Evolutionary conservation across 805 yeast genomes (phyloP), one percentile per base, ranked within the genome.

Genomic region (Priceomyces melissophilus): DNA sequence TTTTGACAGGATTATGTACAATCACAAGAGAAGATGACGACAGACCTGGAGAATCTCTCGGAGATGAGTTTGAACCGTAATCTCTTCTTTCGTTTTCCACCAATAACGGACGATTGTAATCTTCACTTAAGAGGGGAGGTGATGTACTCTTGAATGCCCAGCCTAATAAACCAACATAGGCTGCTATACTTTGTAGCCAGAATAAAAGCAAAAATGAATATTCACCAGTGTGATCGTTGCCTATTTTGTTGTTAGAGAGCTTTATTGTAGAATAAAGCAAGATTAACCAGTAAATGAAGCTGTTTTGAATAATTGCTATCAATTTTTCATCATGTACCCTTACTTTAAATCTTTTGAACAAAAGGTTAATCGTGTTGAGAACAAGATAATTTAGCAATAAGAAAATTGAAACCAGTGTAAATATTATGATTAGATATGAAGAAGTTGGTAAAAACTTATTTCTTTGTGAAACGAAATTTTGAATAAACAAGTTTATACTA

Each of bases 371-470:
- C 9, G 63, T 60, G 39, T 78, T 79, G 47, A 88, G 65, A 11
- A 83, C 44, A 3, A 75, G 30, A 53, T 80, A 84, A 54, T 83
- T 84, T 32, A 71, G 43, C 27, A 85, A 57, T 35, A 84, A 50
- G 10, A 78, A 62, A 1, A 75, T 47, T 0, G 82, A 68, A 28
- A 81, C 47, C 23, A 82, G 57, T 4, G 65, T 54, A 12, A 52
- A 31, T 5, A 60, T 48, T 13, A 64, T 78, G 76, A 38, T 55
- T 41, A 27, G 58, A 43, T 48, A 61, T 47, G 46, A 81, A 50
- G 57, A 73, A 54, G 48, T 72, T 54, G 49, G 75, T 56, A 67
- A 50, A 40, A 61, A 65, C 31, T 52, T 58, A 44, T 67, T 65
- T 23, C 45, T 30, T 2, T 54, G 49, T 1, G 45, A 40, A 30